Conservation (phyloP, 768 basidiomycete species). For the Austroboletus festivus region DNA sequence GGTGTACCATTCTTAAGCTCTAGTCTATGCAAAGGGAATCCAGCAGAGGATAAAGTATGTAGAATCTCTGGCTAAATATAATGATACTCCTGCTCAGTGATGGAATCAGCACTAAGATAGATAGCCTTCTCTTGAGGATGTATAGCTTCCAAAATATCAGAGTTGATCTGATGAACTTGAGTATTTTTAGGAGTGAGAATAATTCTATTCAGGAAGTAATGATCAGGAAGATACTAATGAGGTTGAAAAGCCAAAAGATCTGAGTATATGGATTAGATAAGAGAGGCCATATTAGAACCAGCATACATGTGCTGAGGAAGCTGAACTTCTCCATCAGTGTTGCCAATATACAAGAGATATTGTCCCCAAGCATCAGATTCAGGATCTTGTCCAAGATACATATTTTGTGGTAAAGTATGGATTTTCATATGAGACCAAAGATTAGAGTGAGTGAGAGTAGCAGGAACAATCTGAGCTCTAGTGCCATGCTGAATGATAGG, state of each 20-base stretch:
- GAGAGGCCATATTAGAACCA: constrained; percentile 26
- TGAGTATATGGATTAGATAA: constrained; percentile 31
- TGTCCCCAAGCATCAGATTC: constrained; percentile 33
- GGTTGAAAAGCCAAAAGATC: constrained; percentile 10
- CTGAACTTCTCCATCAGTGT: constrained; percentile 15
- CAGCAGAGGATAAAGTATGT: constrained; percentile 33
- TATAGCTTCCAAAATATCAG: constrained; percentile 23
- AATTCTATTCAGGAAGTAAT: constrained; percentile 29
- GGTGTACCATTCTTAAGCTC: constrained; percentile 33
- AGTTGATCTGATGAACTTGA: constrained; percentile 34
- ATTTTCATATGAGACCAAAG: constrained; percentile 37
- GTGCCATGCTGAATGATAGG: constrained; percentile 41
- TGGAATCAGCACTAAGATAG: constrained; percentile 29
- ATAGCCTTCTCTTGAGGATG: constrained; percentile 18
- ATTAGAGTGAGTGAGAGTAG: constrained; percentile 33
- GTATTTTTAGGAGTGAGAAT: constrained; percentile 31
- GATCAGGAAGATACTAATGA: constrained; percentile 14
- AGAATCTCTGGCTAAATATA: constrained; percentile 39
- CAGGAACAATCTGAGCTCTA: constrained; percentile 36
- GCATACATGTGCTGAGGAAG: constrained; percentile 29
- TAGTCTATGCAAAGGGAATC: constrained; percentile 38
- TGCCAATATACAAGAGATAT: constrained; percentile 12
- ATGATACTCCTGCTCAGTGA: constrained; percentile 23
- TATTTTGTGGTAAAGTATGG: constrained; percentile 38
- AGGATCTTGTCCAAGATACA: constrained; percentile 35